Base-by-base conservation (phyloP, 805 yeast genomes). In the Wickerhamomyces chambardii region DNA sequence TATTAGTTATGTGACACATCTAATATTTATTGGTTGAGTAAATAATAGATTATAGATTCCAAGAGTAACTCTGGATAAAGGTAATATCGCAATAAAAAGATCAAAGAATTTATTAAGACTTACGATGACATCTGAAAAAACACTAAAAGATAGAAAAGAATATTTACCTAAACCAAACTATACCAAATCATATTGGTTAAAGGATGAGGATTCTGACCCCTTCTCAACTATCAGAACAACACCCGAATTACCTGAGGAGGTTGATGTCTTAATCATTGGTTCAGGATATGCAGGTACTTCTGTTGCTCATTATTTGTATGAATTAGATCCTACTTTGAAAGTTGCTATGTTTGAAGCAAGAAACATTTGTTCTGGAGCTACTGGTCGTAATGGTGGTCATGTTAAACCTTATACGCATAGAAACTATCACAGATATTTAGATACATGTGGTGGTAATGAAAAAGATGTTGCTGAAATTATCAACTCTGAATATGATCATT, bases 381-480 rank as follows among this genome's bases (percentile, higher is more conserved):
- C 71, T 2, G 73, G 69, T 9, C 50, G 74, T 37, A 68, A 68
- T 38, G 73, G 74, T 16, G 74, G 74, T 3, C 74, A 68, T 42
- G 42, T 69, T 36, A 64, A 65, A 31, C 71, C 72, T 9, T 36
- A 45, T 28, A 33, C 38, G 26, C 49, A 46, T 28, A 39, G 50
- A 18, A 29, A 37, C 17, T 41, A 29, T 17, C 37, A 34, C 7
- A 17, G 24, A 11, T 45, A 46, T 28, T 19, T 34, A 12, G 28
- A 17, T 6, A n/a, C 32, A 4, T 16, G 35, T n/a, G 22, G 22
- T 19, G 22, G 22, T 19, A 19, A 19, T 19, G 37, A 36, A 14
- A 35, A 42, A 28, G 40, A 55, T 17, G 67, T 59, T 21, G 63
- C 65, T 4, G 59, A 56, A 29, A 52, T 59, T n/a, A 56, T 48